phyloP scores from a whole-genome alignment of 1,284 basidiomycete species.

The Apiotrichum laibachii region DNA sequence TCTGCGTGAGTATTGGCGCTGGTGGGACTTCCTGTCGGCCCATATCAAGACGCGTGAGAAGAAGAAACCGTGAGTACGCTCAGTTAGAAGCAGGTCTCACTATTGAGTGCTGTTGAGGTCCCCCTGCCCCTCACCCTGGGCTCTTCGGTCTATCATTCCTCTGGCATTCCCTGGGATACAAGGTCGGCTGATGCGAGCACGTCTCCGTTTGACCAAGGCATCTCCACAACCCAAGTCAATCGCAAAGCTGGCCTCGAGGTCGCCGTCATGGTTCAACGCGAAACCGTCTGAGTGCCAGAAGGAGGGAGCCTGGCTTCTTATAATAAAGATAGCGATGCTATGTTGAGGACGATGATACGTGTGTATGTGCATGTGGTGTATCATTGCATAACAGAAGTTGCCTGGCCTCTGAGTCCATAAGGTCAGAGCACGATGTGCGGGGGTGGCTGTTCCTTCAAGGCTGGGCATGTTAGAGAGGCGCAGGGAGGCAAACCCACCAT shows the following conservation, averaged over 20 bases:
- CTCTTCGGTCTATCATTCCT: neutral
- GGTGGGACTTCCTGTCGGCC: neutral
- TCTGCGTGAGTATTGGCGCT: slow-evolving; percentile 35
- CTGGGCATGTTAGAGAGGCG: neutral
- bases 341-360: too few relatives aligned
- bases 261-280: slow-evolving; percentile 13
- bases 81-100: neutral
- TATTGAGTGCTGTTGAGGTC: too few relatives aligned
- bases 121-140: neutral
- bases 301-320: neutral
- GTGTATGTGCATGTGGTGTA: too few relatives aligned
- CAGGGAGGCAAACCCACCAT: slow-evolving; percentile 16
- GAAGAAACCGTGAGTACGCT: neutral
- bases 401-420: too few relatives aligned
- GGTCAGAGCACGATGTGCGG: too few relatives aligned
- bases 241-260: slow-evolving; percentile 4
- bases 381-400: too few relatives aligned
- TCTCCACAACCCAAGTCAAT: neutral
- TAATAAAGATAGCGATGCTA: neutral
- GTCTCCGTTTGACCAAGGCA: neutral
- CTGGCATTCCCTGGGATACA: neutral
- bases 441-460: neutral
- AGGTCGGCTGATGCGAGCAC: neutral
- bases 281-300: neutral
- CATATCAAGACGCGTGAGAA: neutral